Evolutionary conservation across 2,329 filamentous ascomycete species (phyloP), one percentile per base, ranked within the genome.

Genomic region (Sporothrix curviconia): DNA sequence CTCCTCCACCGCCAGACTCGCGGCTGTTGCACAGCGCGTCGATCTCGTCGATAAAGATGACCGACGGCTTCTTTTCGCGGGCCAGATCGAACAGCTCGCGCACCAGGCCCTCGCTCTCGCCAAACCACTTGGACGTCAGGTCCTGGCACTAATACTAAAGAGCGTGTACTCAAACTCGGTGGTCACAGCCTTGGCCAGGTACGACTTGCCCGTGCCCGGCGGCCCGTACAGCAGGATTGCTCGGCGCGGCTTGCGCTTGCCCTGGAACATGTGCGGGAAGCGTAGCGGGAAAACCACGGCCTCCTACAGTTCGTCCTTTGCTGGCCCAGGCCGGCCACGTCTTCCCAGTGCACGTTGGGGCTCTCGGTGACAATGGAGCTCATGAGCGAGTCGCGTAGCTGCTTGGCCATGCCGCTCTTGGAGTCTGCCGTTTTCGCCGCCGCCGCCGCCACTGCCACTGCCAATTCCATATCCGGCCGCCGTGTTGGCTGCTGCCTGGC

Each of bases 41-140:
- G 68, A 99, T 97, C 70, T 99, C 94, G 67, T 99, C 94, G 68
- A 99, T 97, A 78, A 99, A 97, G 8, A 99, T 78, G 4, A 99
- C 89, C 65, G 92, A 97, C 0, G 94, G 94, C 59, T 87, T 85
- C 5, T 92, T 92, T 5, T 92, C 92, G 67, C 86, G 85, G 0
- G 94, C 94, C 43, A 92, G 83, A 68, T 96, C 92, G 66, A 99
- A 99, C 1, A 97, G 78, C 69, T 97, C 92, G 37, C 94, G 85
- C 4, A 99, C 92, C 7, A 57, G 49, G 8, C 49, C 22, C 40
- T 60, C 59, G 25, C 55, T 56, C 47, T 60, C 59, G 24, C 59
- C 59, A 4, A 44, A 47, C 59, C 55, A 58, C 51, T 58, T 58
- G 46, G 55, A 58, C 6, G 52, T 58, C n/a, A 59, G 24, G 36